Base-by-base conservation (phyloP, 2,329 filamentous ascomycete genomes). In the Ceratocystis cubensis region DNA sequence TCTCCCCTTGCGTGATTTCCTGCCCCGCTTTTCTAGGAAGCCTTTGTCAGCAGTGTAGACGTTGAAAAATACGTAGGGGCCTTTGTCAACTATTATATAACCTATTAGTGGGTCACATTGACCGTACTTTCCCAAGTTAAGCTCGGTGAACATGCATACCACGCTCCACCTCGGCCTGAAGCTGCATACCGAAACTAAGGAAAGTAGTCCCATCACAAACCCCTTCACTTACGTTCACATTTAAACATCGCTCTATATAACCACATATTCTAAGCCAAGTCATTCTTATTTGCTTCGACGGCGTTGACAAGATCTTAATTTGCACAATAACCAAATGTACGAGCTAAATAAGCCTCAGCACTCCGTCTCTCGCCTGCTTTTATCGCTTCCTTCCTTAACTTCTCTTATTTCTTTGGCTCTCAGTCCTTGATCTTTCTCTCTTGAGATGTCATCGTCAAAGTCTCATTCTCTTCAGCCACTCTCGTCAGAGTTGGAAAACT, bases 401-500 rank as follows among this genome's bases (percentile, higher is more conserved):
- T 41, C 37, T 41, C 37, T 41, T 41, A 4, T 41, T 15, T 15
- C 10, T 13, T 13, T 41, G 13, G 3, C 13, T 33, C 8, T 4
- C 53, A 57, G 53, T 25, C 15, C 20, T 28, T 57, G 5, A 20
- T 28, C 25, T 22, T 17, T 17, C 25, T 10, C 17, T 22, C 10
- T 17, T 57, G 53, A 33, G 20, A 65, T 65, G 64, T 1, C 64
- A 50, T 65, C 64, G 6, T 48, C 64, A 20, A 46, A 22, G 4
- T 20, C 53, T 13, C 13, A 13, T 10, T 33, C 50, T 20, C 37
- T 53, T 7, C 25, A 65, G 6, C 20, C 64, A 5, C 56, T 65
- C 15, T 50, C 50, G 5, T 81, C 86, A 63, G 91, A 96, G 75
- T 83, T 96, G 68, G 90, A 96, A 75, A 86, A 83, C 59, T 96